Conservation (phyloP, 139 green algal genomes). For the Desmodesmus armatus region DNA sequence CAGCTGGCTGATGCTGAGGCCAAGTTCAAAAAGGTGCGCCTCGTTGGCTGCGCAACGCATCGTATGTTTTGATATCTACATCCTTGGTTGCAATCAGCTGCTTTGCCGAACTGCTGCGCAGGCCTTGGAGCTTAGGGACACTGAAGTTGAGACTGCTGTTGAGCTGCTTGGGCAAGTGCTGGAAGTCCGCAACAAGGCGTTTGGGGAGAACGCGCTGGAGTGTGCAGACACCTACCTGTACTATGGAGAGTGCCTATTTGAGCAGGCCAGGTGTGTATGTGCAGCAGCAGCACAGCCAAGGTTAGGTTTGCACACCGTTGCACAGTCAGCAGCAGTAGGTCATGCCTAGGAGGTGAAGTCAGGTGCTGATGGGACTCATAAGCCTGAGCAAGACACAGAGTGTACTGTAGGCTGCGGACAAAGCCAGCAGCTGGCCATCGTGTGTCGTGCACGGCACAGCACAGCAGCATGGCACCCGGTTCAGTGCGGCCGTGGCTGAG, state of each 20-base stretch:
- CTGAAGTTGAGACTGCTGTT: slow-evolving; percentile 43
- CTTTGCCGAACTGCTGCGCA: not conserved
- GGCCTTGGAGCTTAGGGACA: slow-evolving; percentile 50
- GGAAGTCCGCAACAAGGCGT: slow-evolving; percentile 47
- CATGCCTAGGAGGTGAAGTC: too few relatives aligned
- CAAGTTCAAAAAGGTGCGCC: slow-evolving; percentile 8
- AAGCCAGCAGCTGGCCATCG: too few relatives aligned
- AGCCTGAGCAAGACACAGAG: too few relatives aligned
- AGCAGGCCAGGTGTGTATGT: slow-evolving; percentile 49
- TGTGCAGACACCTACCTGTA: slow-evolving; percentile 57
- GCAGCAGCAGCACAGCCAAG: not conserved
- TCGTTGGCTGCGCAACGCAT: not conserved
- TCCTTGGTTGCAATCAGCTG: not conserved
- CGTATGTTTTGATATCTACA: not conserved
- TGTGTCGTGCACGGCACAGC: too few relatives aligned
- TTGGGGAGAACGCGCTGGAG: slow-evolving; percentile 44
- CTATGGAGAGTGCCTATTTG: slow-evolving; percentile 60
- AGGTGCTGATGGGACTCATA: not conserved
- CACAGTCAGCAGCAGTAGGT: too few relatives aligned
- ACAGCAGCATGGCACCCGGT: too few relatives aligned
- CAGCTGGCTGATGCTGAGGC: slow-evolving; percentile 4
- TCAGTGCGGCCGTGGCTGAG: too few relatives aligned
- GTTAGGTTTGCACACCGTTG: not conserved
- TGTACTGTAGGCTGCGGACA: too few relatives aligned
- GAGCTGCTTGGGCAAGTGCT: slow-evolving; percentile 46